phyloP scores from a whole-genome alignment of 345 rosid species.

The Murraya paniculata region DNA sequence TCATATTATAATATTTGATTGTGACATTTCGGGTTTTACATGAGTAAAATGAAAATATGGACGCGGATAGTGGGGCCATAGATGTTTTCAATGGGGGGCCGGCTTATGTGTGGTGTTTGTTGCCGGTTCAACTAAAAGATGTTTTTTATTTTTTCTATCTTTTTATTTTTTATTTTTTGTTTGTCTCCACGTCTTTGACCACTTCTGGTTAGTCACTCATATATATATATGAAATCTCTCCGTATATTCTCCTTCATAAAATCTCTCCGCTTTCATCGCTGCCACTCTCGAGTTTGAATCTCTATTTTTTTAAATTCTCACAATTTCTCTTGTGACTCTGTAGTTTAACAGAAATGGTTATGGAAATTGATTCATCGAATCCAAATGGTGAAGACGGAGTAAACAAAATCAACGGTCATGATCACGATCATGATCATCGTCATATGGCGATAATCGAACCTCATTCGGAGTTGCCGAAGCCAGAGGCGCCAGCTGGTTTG shows the following conservation, averaged over 20 bases:
- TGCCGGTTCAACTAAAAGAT: neutral
- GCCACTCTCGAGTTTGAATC: neutral
- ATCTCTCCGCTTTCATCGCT: conserved; percentile 22
- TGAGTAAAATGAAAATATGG: neutral
- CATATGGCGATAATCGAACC: conserved; percentile 23
- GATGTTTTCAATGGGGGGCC: neutral
- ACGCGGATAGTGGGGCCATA: conserved; percentile 9
- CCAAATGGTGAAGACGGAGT: neutral
- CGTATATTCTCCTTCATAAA: conserved; percentile 6
- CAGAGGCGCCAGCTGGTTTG: conserved; percentile 67
- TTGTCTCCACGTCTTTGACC: conserved; percentile 23
- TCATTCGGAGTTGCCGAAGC: conserved; percentile 68
- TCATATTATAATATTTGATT: no score
- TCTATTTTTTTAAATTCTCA: neutral
- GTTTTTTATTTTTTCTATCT: neutral
- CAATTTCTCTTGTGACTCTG: neutral
- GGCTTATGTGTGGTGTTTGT: neutral
- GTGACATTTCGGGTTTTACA: neutral
- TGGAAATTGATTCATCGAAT: neutral
- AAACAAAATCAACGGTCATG: conserved; percentile 3
- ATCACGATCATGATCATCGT: neutral
- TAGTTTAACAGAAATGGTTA: neutral
- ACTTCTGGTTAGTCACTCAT: neutral
- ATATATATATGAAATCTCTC: neutral
- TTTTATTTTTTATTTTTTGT: neutral